A percentile compares a stretch with the other conserved stretches of the same genome.
These are phyloP conservation scores for Hyparrhenia diplandra DNA, from an alignment of 176 grass and related monocot species.

Conservation along the genomic window DNA sequence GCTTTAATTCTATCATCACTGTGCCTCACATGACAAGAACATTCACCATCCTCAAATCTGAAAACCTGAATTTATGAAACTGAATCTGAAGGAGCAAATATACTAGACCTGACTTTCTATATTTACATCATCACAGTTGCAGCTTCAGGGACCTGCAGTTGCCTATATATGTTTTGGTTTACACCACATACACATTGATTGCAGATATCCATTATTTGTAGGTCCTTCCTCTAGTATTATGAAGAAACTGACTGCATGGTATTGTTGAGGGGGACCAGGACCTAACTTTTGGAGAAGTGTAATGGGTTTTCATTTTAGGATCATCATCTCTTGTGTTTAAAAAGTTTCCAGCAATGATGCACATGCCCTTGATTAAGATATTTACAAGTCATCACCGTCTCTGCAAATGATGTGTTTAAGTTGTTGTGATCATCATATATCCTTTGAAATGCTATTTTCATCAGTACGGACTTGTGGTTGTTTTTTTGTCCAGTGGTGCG, in stretches of 20 bases:
- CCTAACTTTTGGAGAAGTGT: background rate
- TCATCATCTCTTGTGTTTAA: conserved; percentile 7
- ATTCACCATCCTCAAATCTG: background rate
- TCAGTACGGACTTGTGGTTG: background rate
- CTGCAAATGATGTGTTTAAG: conserved; percentile 15
- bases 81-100: background rate
- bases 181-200: background rate
- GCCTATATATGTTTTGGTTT: background rate
- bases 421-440: conserved; percentile 15
- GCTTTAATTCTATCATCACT: background rate
- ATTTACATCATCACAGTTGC: background rate
- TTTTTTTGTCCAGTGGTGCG: background rate
- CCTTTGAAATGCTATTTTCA: background rate
- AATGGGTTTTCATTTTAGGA: background rate
- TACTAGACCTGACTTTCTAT: background rate
- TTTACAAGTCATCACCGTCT: background rate
- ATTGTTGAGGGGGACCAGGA: background rate
- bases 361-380: background rate
- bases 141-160: background rate
- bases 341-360: background rate
- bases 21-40: background rate
- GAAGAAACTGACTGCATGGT: background rate
- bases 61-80: background rate
- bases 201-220: background rate
- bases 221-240: background rate